Evolutionary conservation across 352 stramenopile species (phyloP), one percentile per base, ranked within the genome.

Genomic region (Plasmopara muralis): DNA sequence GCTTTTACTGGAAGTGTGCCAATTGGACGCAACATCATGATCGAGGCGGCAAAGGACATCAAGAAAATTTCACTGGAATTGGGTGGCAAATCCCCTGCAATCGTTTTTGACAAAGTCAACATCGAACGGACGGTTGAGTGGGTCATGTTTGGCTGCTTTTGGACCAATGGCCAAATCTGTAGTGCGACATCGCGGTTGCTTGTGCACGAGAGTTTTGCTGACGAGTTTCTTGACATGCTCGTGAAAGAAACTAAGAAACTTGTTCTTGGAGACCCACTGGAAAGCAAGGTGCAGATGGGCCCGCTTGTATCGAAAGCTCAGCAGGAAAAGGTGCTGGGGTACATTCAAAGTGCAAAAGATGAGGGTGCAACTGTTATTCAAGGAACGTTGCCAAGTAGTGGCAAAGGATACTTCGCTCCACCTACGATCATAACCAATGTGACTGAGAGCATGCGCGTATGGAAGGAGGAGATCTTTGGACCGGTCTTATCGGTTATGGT

Each of bases 401-500:
- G 46, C 9, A 57, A 60, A 9, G 85, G 84, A 1, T 93, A 77
- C 60, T 95, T 72, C 51, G 77, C 95, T 33, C 61, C 74, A 18
- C 79, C 83, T 34, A 93, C 84, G 8, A 60, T 95, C n/a, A 34
- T 95, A 42, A 85, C 72, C 42, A 81, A 80, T 35, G 74, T 93
- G 13, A 64, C 47, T 12, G 51, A 62, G 30, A 47, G 65, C 34
- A 87, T 87, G 68, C 67, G 76, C n/a, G 76, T 93, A 34, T 93
- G 82, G 80, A 74, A 64, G 29, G 77, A 89, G 34, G 85, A 95
- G 60, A 95, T 95, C 39, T 97, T 97, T 43, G 89, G 89, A 0
- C 88, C 88, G 28, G 87, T 97, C 44, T 60, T 95, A 14, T 85
- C 68, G 0, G 65, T 95, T 3, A 82, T 91, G 66, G 78, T 73